phyloP scores from a whole-genome alignment of 1,284 basidiomycete genomes.

The Rhodofomes roseus region DNA sequence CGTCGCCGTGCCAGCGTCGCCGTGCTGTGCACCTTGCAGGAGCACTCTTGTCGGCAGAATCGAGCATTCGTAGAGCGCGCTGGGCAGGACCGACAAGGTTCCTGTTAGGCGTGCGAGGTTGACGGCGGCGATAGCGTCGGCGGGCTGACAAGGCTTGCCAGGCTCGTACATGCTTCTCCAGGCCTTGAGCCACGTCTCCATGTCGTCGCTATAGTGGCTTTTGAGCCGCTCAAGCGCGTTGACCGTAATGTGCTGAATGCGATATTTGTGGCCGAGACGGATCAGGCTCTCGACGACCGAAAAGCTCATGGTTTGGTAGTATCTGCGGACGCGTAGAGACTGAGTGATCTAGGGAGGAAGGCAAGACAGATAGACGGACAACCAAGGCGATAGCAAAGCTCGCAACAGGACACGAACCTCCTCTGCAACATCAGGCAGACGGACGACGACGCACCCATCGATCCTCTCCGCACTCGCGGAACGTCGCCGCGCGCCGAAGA shows the following conservation, averaged over 20 bases:
- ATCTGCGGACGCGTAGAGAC: too few relatives aligned
- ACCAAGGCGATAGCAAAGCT: too few relatives aligned
- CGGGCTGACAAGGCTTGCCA: not conserved
- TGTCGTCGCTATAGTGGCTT: not conserved
- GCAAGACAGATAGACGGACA: too few relatives aligned
- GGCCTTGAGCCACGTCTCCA: too few relatives aligned
- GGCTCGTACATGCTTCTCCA: too few relatives aligned
- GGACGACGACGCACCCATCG: too few relatives aligned
- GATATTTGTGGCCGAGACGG: not conserved
- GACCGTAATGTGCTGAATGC: not conserved
- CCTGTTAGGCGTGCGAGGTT: constrained; percentile 19
- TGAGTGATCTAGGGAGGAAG: too few relatives aligned
- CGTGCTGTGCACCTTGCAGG: not conserved
- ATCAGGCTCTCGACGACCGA: not conserved
- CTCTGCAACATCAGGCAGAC: too few relatives aligned
- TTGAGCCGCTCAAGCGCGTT: not conserved
- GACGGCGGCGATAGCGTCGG: constrained; percentile 17
- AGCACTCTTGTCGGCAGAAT: not conserved
- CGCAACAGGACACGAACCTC: too few relatives aligned
- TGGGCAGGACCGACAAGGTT: constrained; percentile 15
- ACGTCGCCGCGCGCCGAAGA: too few relatives aligned
- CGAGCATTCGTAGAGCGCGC: constrained; percentile 19
- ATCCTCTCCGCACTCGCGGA: too few relatives aligned
- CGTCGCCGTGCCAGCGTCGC: too few relatives aligned
- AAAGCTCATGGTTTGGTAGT: not conserved